These are phyloP conservation scores for Ganoderma sinense DNA, from an alignment of 1,284 basidiomycete genomes.

Conservation along the genomic window DNA sequence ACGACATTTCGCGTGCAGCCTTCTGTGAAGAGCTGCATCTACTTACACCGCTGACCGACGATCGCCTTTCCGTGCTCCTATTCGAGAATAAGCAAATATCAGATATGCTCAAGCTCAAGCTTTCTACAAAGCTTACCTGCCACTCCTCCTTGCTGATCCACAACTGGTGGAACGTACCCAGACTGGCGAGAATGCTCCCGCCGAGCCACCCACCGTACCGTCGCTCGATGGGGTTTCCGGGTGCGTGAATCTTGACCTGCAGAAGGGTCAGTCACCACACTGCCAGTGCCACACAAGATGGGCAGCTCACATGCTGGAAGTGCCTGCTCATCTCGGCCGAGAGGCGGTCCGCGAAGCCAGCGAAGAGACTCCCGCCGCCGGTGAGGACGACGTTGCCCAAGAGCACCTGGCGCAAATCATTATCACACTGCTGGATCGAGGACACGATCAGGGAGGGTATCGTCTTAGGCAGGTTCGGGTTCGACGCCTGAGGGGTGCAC, in stretches of 20 bases:
- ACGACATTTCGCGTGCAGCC: background rate
- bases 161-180: conserved; percentile 96
- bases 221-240: conserved; percentile 88
- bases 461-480: conserved; percentile 75
- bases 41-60: conserved; percentile 84
- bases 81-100: background rate
- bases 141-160: conserved; percentile 95
- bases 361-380: conserved; percentile 88
- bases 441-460: conserved; percentile 83
- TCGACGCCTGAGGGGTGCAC: conserved; percentile 57
- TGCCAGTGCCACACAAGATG: background rate
- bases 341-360: conserved; percentile 89
- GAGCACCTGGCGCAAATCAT: conserved; percentile 90
- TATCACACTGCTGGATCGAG: conserved; percentile 87
- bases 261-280: conserved; percentile 8
- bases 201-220: conserved; percentile 93
- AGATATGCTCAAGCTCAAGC: conserved; percentile 13
- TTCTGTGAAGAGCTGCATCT: conserved; percentile 18
- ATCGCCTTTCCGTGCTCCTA: conserved; percentile 83
- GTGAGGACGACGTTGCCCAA: conserved; percentile 95
- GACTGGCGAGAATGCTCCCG: conserved; percentile 89
- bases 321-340: conserved; percentile 80
- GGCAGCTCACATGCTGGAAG: conserved; percentile 78
- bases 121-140: conserved; percentile 61
- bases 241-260: conserved; percentile 87